Evolutionary conservation across 1,139 yeast genomes (phyloP), one percentile per base, ranked within the genome.

Genomic region (Pichia sp.): DNA sequence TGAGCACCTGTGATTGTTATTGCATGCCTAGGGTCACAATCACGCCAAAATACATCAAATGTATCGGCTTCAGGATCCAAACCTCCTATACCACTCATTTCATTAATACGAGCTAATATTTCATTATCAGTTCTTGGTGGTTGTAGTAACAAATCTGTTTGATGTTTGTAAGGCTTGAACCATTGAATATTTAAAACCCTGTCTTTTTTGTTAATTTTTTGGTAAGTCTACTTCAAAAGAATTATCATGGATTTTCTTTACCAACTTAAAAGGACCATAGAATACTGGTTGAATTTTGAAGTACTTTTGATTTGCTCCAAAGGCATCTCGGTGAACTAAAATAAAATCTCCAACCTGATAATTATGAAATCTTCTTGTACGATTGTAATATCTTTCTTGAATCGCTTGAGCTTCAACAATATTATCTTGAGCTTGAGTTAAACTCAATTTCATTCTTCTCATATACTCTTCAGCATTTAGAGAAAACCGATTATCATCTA

Each of bases 21-120:
- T 5, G 43, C 43, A 40, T 40, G 35, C 2, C 29, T 33, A 2
- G 43, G 37, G 11, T 33, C 25, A 18, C 31, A 40, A 33, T 40
- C 31, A n/a, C 27, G 27, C 37, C 43, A 40, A 40, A n/a, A 34
- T 4, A 32, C 43, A 40, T 40, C 43, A 32, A 27, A 40, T 11
- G 43, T 34, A 11, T 40, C 26, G 27, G 10, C 31, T 18, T 7
- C 43, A 2, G 5, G 4, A 11, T 40, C 43, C 26, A n/a, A 26
- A 40, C 43, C 38, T 5, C 29, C 43, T 4, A 40, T 33, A 6
- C 34, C 34, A 4, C 25, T 8, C 3, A 40, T 34, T 30, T 38
- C 40, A 27, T 38, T 29, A 3, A 38, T 29, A 29, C 40, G 9
- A 10, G 40, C 32, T 4, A n/a, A 8, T 3, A 33, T n/a, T 27